These are phyloP conservation scores for Vinca minor DNA, from an alignment of 257 asterid genomes.

Conservation along the genomic window DNA sequence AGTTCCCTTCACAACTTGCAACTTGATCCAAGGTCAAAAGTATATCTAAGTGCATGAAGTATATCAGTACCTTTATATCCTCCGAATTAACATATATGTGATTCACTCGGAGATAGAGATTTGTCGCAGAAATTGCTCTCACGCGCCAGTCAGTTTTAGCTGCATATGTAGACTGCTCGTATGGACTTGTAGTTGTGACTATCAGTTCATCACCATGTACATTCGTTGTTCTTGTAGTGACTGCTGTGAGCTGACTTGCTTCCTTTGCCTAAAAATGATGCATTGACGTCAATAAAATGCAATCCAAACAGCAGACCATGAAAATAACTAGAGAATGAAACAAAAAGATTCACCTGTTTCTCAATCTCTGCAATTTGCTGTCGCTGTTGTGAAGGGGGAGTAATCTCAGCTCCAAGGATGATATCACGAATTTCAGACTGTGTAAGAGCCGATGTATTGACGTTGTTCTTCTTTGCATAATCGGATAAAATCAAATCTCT, in stretches of 20 bases:
- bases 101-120: slow-evolving; percentile 91
- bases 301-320: neutral
- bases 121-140: slow-evolving; percentile 96
- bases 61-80: slow-evolving; percentile 70
- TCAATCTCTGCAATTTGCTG: slow-evolving; percentile 96
- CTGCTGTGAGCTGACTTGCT: slow-evolving; percentile 90
- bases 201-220: slow-evolving; percentile 91
- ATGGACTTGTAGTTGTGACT: slow-evolving; percentile 94
- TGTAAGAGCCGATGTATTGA: slow-evolving; percentile 88
- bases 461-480: slow-evolving; percentile 97
- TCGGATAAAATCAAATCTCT: slow-evolving; percentile 93
- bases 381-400: slow-evolving; percentile 98
- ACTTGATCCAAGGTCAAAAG: neutral
- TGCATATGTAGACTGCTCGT: slow-evolving; percentile 76
- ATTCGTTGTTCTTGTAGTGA: slow-evolving; percentile 87
- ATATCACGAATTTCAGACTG: slow-evolving; percentile 97
- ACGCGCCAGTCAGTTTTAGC: slow-evolving; percentile 99
- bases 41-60: too few species aligned
- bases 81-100: slow-evolving; percentile 96
- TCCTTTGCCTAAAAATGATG: slow-evolving; percentile 62
- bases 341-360: slow-evolving; percentile 60
- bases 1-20: neutral
- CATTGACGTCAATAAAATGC: neutral
- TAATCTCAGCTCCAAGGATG: slow-evolving; percentile 96
- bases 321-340: neutral